Evolutionary conservation across 2,329 filamentous ascomycete species (phyloP), one percentile per base, ranked within the genome.

Genomic region (Sclerotinia subarctica): DNA sequence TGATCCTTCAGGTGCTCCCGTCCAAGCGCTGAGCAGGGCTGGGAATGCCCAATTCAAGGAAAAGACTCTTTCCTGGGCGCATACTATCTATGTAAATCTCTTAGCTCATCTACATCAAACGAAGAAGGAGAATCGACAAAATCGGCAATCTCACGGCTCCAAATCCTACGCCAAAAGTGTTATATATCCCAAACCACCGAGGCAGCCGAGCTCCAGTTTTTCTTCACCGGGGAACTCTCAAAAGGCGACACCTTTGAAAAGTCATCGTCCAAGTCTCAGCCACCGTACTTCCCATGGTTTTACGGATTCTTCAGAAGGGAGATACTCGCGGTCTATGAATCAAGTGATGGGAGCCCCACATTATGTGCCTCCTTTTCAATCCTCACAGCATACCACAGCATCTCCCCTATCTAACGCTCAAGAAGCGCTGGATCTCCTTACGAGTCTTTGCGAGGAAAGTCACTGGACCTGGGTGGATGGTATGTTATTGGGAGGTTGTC

Each of bases 391-490:
- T 21, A 42, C 59, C 19, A 64, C 63, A 35, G 68, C 44, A 53
- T 72, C 73, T 8, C 74, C 75, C 32, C 17, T 70, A 7, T 69
- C 54, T 38, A 86, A 84, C 71, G 92, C 92, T 32, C 77, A 72
- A 68, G 82, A 85, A 8, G 90, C 91, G 2, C 79, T 96, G 26
- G 86, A 91, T 49, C 86, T 93, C 74, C 82, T 97, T 26, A 88
- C 87, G 21, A 86, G 83, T 71, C 80, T 96, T 8, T 96, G 93
- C 76, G 88, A 91, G 74, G 90, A 94, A 77, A 92, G 90, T 74
- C 85, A 84, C 13, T 95, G 92, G 91, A 86, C 88, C 73, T 99
- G 95, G 95, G 86, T 93, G 65, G 94, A 98, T 76, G 95, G 95
- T 2, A 94, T 98, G 82, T 82, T 98, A 51, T 82, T 98, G 8